Conservation (phyloP, 2,329 filamentous ascomycete genomes). For the Drechslerella stenobrocha region DNA sequence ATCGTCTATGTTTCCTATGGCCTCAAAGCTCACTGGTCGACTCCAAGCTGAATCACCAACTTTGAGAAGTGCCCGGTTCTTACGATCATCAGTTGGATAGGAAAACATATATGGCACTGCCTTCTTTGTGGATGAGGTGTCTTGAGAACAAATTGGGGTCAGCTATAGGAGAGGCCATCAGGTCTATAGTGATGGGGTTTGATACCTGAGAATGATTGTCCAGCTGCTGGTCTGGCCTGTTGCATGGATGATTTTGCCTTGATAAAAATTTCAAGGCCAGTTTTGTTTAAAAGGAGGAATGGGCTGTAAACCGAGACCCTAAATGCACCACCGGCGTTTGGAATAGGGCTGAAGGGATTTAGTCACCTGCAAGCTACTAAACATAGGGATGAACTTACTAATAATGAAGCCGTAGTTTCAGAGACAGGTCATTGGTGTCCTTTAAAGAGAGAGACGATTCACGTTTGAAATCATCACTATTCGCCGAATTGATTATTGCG, state of each 20-base stretch:
- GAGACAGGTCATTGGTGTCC: conserved; percentile 75
- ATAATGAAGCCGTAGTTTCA: conserved; percentile 87
- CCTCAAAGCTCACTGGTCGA: conserved; percentile 96
- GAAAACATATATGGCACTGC: conserved; percentile 95
- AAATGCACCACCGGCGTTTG: conserved; percentile 92
- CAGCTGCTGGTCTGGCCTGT: conserved; percentile 77
- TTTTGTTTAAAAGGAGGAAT: conserved; percentile 94
- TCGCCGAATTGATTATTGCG: conserved; percentile 90
- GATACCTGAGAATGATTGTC: conserved; percentile 65
- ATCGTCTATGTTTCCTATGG: conserved; percentile 89
- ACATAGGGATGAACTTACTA: conserved; percentile 60
- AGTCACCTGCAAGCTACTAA: neutral
- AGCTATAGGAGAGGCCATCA: no score
- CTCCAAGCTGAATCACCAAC: conserved; percentile 93
- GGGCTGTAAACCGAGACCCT: conserved; percentile 93
- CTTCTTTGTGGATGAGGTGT: conserved; percentile 61
- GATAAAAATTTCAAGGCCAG: conserved; percentile 82
- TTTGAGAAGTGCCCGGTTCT: conserved; percentile 85
- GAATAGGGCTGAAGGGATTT: conserved; percentile 63
- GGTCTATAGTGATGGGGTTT: no score
- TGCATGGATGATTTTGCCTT: conserved; percentile 88
- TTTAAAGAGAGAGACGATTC: conserved; percentile 79
- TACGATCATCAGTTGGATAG: conserved; percentile 81
- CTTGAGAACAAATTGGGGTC: no score
- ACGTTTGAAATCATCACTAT: conserved; percentile 82